Evolutionary conservation across 768 basidiomycete genomes (phyloP).

Genomic region (Galerina marginata): DNA sequence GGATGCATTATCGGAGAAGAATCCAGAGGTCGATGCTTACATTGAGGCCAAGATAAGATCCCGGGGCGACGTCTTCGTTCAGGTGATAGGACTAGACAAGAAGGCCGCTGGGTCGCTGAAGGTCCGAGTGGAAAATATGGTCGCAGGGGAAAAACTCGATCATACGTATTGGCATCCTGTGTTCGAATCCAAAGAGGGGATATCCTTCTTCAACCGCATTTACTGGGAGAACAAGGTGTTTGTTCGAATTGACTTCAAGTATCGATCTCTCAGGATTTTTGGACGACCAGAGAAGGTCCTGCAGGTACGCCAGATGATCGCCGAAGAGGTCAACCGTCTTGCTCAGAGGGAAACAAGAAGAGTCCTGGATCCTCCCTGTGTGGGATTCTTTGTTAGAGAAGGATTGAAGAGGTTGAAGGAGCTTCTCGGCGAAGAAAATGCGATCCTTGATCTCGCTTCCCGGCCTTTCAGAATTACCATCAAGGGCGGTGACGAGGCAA

Average conservation of each 20-base stretch:
- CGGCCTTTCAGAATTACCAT: slow-evolving; percentile 48
- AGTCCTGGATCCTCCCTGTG: slow-evolving; percentile 38
- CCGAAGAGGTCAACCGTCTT: slow-evolving; percentile 52
- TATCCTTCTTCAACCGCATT: slow-evolving; percentile 36
- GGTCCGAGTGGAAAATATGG: slow-evolving; percentile 62
- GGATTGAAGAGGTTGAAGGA: slow-evolving; percentile 59
- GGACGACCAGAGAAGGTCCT: slow-evolving; percentile 46
- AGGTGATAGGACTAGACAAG: slow-evolving; percentile 54
- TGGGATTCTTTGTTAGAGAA: slow-evolving; percentile 56
- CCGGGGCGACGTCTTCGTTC: slow-evolving; percentile 40
- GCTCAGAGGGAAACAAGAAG: slow-evolving; percentile 36
- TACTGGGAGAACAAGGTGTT: slow-evolving; percentile 40
- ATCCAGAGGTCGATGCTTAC: slow-evolving; percentile 30
- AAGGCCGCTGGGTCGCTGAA: slow-evolving; percentile 61
- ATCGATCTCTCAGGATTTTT: slow-evolving; percentile 49
- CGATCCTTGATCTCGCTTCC: slow-evolving; percentile 46
- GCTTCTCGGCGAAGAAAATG: slow-evolving; percentile 59
- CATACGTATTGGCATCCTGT: slow-evolving; percentile 55
- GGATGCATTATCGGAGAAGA: slow-evolving; percentile 49
- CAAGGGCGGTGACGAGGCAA: slow-evolving; percentile 61
- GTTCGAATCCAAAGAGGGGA: slow-evolving; percentile 35
- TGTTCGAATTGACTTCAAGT: slow-evolving; percentile 52
- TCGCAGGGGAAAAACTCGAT: slow-evolving; percentile 53
- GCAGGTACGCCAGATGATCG: slow-evolving; percentile 49
- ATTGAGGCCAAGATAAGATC: slow-evolving; percentile 26